These are phyloP conservation scores for Colletotrichum australisinense DNA, from an alignment of 2,329 filamentous ascomycete species.

Conservation along the genomic window DNA sequence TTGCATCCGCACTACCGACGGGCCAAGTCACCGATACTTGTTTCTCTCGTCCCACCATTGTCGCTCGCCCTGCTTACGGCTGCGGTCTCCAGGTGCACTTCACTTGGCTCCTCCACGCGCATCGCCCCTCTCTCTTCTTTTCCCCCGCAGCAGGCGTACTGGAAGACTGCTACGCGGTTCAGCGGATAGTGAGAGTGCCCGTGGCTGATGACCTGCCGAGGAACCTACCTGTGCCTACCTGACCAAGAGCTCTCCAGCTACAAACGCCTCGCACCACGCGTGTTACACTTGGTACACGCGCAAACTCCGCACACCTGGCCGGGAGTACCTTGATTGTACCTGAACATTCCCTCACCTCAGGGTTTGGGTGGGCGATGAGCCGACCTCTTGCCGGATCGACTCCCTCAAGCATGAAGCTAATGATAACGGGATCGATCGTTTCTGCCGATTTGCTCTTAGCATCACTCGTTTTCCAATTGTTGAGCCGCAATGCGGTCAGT, in stretches of 20 bases:
- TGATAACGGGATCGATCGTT: background rate
- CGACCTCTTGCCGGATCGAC: background rate
- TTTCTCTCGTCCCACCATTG: background rate
- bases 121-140: background rate
- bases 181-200: background rate
- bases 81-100: background rate
- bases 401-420: background rate
- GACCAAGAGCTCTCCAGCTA: background rate
- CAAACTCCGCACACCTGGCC: background rate
- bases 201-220: background rate
- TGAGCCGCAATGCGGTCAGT: background rate
- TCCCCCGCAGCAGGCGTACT: background rate
- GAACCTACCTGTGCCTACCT: background rate
- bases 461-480: background rate
- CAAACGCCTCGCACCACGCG: background rate
- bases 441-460: background rate
- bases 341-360: background rate
- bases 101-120: no score
- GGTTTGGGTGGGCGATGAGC: background rate
- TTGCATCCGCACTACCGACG: conserved; percentile 8
- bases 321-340: background rate
- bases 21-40: conserved; percentile 4
- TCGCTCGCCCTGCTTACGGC: background rate
- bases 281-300: background rate
- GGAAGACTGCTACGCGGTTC: background rate